Conservation (phyloP, 2,329 filamentous ascomycete species). For the Colletotrichum sp. region DNA sequence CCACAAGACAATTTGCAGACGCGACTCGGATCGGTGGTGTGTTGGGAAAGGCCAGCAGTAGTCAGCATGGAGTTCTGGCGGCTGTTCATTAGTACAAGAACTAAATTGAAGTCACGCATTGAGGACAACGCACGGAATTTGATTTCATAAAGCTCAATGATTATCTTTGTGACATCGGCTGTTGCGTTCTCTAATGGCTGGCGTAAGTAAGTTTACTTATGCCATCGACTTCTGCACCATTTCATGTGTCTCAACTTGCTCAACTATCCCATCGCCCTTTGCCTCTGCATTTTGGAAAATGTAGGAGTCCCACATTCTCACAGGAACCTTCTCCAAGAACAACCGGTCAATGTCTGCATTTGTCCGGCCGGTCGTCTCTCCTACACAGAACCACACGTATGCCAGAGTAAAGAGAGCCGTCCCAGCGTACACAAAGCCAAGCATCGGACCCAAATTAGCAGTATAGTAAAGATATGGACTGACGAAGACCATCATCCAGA, state of each 20-base stretch:
- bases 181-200: background rate
- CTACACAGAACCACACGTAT: constrained; percentile 42
- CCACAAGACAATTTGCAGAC: background rate
- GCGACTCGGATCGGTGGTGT: background rate
- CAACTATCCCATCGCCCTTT: background rate
- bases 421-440: constrained; percentile 41
- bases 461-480: constrained; percentile 46
- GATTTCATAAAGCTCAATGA: background rate
- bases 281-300: background rate
- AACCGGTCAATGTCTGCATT: constrained; percentile 33
- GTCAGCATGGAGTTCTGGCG: background rate
- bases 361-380: constrained; percentile 31
- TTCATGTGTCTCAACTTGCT: background rate
- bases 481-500: constrained; percentile 45
- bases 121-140: background rate
- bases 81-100: background rate
- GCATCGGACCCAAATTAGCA: constrained; percentile 44
- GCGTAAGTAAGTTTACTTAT: background rate
- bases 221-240: background rate
- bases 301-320: constrained; percentile 24
- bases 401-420: constrained; percentile 34
- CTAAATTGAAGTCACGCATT: background rate
- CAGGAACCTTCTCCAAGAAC: constrained; percentile 28
- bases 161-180: background rate
- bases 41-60: background rate